Evolutionary conservation across 108 stramenopile genomes (phyloP).

Genomic region (Chaetoceros muelleri): DNA sequence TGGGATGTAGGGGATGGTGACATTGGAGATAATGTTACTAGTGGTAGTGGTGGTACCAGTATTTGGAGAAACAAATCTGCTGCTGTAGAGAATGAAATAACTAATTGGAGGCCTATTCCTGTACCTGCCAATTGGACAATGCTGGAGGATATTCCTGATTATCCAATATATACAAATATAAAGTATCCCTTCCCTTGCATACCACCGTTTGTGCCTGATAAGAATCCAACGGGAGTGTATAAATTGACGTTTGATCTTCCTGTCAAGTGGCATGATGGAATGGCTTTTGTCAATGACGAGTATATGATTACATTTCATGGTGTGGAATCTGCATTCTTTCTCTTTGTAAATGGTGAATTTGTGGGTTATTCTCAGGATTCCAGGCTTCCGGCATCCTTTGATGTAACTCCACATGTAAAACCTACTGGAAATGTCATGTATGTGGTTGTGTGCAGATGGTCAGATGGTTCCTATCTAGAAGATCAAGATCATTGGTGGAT

Average conservation of each 20-base stretch:
- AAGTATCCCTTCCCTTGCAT: constrained; percentile 39
- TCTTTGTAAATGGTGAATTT: constrained; percentile 56
- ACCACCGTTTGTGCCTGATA: constrained; percentile 34
- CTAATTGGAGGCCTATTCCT: constrained; percentile 18
- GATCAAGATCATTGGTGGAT: constrained; percentile 98
- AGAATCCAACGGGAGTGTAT: constrained; percentile 83
- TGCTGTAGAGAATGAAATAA: background rate
- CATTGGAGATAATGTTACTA: no score
- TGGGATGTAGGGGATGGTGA: no score
- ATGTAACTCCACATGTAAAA: constrained; percentile 21
- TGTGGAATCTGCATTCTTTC: constrained; percentile 66
- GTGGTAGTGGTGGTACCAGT: background rate
- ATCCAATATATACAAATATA: constrained; percentile 43
- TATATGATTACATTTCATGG: constrained; percentile 54
- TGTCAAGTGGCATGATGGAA: constrained; percentile 21
- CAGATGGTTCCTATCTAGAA: constrained; percentile 82
- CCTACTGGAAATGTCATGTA: constrained; percentile 24
- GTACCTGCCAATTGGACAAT: constrained; percentile 42
- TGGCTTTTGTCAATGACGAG: background rate
- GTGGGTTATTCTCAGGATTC: constrained; percentile 82
- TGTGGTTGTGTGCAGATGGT: constrained; percentile 72
- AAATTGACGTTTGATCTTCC: constrained; percentile 35
- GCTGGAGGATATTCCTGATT: constrained; percentile 25
- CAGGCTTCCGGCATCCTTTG: constrained; percentile 63
- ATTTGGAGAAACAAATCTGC: background rate